Evolutionary conservation across 768 basidiomycete species (phyloP).

Genomic region (Neoboletus brunneissimus): DNA sequence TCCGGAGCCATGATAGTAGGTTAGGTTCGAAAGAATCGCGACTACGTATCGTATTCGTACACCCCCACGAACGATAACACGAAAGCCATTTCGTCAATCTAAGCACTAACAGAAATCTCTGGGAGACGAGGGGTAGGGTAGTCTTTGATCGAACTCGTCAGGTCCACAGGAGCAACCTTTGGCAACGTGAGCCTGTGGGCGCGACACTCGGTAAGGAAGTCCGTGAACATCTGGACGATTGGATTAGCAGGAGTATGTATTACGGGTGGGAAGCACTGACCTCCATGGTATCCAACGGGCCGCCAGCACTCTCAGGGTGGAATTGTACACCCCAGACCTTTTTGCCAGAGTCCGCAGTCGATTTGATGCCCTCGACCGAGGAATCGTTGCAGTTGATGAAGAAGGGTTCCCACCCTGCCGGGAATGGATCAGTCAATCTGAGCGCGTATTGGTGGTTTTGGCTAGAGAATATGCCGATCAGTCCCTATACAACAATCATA

Average conservation of each 20-base stretch:
- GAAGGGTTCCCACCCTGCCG: slow-evolving; percentile 96
- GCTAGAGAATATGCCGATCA: slow-evolving; percentile 35
- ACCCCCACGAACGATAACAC: slow-evolving; percentile 1
- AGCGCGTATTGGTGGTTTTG: slow-evolving; percentile 99
- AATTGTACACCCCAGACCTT: slow-evolving; percentile 98
- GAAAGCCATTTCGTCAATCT: not conserved
- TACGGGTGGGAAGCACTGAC: slow-evolving; percentile 39
- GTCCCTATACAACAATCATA: not conserved
- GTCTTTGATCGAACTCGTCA: slow-evolving; percentile 17
- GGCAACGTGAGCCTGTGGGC: slow-evolving; percentile 45
- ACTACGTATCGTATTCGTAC: slow-evolving; percentile 12
- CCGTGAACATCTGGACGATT: slow-evolving; percentile 79
- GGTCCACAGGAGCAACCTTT: slow-evolving; percentile 13
- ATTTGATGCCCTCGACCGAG: slow-evolving; percentile 98
- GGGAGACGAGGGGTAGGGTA: slow-evolving; percentile 19
- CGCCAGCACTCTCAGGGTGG: slow-evolving; percentile 97
- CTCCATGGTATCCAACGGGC: slow-evolving; percentile 98
- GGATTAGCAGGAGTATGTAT: not conserved
- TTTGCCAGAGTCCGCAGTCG: slow-evolving; percentile 83
- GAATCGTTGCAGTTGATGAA: slow-evolving; percentile 99
- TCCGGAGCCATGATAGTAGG: not conserved
- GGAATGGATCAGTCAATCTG: slow-evolving; percentile 91
- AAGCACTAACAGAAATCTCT: slow-evolving; percentile 32
- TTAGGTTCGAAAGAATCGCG: not conserved
- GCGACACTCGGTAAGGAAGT: slow-evolving; percentile 82